Evolutionary conservation across 2,329 filamentous ascomycete genomes (phyloP).

Genomic region (Botryotinia globosa): DNA sequence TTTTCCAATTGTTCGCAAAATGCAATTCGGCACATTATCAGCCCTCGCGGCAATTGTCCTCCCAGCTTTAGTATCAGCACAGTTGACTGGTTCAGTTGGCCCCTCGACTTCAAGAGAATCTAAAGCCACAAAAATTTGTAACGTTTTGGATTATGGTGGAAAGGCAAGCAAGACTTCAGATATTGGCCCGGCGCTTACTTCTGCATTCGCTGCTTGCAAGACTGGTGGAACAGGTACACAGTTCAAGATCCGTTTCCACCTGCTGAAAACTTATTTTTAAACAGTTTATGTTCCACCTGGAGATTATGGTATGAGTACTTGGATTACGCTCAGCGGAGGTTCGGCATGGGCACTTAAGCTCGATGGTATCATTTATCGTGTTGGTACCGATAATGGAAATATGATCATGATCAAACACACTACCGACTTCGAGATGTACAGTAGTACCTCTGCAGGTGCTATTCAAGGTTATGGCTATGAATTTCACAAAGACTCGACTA

Average conservation of each 20-base stretch:
- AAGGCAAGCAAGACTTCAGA: conserved; percentile 51
- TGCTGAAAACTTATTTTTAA: not conserved
- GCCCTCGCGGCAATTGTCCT: conserved; percentile 22
- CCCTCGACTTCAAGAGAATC: conserved; percentile 43
- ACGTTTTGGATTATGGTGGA: conserved; percentile 52
- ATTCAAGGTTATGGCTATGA: conserved; percentile 53
- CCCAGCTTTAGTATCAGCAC: conserved; percentile 36
- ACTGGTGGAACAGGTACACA: conserved; percentile 45
- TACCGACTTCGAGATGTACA: conserved; percentile 53
- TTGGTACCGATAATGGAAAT: conserved; percentile 46
- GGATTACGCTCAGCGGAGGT: conserved; percentile 48
- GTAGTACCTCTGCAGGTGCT: conserved; percentile 49
- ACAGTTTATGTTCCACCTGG: conserved; percentile 35
- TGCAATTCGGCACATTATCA: conserved; percentile 25
- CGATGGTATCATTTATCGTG: conserved; percentile 52
- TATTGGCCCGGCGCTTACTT: conserved; percentile 47
- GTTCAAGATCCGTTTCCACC: not conserved
- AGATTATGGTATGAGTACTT: conserved; percentile 48
- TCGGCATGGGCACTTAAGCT: conserved; percentile 50
- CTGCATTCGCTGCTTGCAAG: conserved; percentile 51
- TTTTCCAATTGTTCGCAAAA: conserved; percentile 17
- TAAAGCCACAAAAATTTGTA: conserved; percentile 49
- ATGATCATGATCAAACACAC: conserved; percentile 52
- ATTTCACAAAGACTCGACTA: conserved; percentile 44
- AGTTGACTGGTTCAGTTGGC: conserved; percentile 46